Percentiles rank a stretch among this genome's conserved stretches.
These are phyloP conservation scores for Keithomyces neogunnii DNA, from an alignment of 2,329 filamentous ascomycete genomes.

Conservation along the genomic window DNA sequence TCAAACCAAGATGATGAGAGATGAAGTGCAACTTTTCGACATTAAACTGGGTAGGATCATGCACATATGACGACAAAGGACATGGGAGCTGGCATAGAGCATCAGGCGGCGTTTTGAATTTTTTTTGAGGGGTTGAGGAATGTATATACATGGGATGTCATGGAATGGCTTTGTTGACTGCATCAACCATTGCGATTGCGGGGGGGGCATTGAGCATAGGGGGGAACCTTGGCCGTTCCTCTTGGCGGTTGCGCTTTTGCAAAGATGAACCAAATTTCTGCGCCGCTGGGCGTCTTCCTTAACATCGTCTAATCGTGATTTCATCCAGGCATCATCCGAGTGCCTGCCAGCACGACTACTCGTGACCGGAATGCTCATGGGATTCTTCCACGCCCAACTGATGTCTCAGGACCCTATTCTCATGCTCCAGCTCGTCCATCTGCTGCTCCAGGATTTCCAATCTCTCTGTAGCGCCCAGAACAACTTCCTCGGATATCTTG, in stretches of 20 bases:
- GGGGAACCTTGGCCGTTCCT: neutral
- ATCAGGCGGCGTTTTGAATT: conserved; percentile 25
- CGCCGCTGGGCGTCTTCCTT: no score
- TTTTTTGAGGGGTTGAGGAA: conserved; percentile 17
- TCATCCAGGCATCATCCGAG: neutral
- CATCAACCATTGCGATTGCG: conserved; percentile 2
- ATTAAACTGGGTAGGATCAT: conserved; percentile 14
- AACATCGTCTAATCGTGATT: neutral
- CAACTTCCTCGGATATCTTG: conserved; percentile 63
- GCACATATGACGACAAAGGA: conserved; percentile 22
- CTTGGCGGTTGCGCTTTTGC: neutral
- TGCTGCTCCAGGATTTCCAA: conserved; percentile 47
- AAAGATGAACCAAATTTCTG: neutral
- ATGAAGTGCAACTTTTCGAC: conserved; percentile 5
- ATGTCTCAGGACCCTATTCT: conserved; percentile 24
- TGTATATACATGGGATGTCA: conserved; percentile 9
- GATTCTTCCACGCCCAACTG: conserved; percentile 11
- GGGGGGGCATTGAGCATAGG: conserved; percentile 6
- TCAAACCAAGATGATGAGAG: conserved; percentile 6
- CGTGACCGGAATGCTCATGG: conserved; percentile 9
- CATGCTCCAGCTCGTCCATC: conserved; percentile 42
- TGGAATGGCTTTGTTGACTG: conserved; percentile 3
- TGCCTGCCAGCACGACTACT: conserved; percentile 2
- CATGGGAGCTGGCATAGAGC: conserved; percentile 25
- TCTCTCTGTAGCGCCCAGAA: conserved; percentile 52